phyloP scores from a whole-genome alignment of 345 rosid species.

The Chamaenerion angustifolium region DNA sequence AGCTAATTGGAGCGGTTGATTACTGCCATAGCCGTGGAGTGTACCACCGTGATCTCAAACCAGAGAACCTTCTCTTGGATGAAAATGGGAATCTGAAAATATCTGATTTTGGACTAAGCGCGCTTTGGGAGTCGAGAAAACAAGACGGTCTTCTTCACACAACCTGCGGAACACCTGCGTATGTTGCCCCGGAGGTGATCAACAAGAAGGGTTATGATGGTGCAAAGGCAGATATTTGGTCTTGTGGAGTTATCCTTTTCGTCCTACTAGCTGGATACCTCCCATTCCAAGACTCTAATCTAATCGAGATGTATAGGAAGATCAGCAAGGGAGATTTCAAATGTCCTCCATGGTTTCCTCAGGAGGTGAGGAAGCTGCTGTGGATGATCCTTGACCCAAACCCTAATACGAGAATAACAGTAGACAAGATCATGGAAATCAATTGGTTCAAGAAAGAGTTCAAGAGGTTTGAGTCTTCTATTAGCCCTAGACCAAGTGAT shows the following conservation, averaged over 20 bases:
- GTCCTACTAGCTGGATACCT: conserved; percentile 70
- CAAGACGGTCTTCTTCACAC: conserved; percentile 79
- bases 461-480: conserved; percentile 30
- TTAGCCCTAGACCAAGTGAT: conserved; percentile 14
- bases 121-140: conserved; percentile 35
- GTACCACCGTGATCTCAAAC: conserved; percentile 78
- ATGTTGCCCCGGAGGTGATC: conserved; percentile 77
- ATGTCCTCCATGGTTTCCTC: conserved; percentile 63
- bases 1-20: conserved; percentile 57
- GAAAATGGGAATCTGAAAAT: conserved; percentile 58
- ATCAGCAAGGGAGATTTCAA: conserved; percentile 54
- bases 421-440: conserved; percentile 43
- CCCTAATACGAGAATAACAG: conserved; percentile 44
- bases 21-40: conserved; percentile 82
- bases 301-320: conserved; percentile 57
- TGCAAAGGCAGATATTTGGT: conserved; percentile 77
- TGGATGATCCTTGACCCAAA: conserved; percentile 58
- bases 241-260: conserved; percentile 62
- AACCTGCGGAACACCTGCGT: conserved; percentile 87
- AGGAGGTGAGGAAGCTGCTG: conserved; percentile 54
- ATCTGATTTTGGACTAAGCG: conserved; percentile 70
- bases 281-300: conserved; percentile 55
- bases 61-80: conserved; percentile 72
- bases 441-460: conserved; percentile 61
- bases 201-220: conserved; percentile 73